phyloP scores from a whole-genome alignment of 2,329 filamentous ascomycete genomes.

The Celoporthe dispersa region DNA sequence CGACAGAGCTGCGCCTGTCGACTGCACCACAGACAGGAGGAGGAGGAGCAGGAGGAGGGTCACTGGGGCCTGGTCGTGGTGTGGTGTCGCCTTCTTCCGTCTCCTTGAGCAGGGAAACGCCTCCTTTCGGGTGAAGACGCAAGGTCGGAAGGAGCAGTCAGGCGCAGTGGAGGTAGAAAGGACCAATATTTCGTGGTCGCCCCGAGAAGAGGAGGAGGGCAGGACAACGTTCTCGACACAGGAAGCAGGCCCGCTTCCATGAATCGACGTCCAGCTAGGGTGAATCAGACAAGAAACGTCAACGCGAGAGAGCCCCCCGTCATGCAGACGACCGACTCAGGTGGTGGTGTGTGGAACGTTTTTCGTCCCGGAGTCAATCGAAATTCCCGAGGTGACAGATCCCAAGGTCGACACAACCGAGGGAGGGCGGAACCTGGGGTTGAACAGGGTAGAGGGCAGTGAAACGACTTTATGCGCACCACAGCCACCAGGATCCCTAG shows the following conservation, averaged over 20 bases:
- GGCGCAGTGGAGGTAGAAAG: background rate
- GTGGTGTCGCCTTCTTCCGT: background rate
- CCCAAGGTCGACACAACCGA: background rate
- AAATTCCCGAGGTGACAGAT: background rate
- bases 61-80: too few relatives aligned
- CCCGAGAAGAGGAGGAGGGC: background rate
- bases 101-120: conserved; percentile 6
- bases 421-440: background rate
- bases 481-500: conserved; percentile 15
- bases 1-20: conserved; percentile 16
- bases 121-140: conserved; percentile 1
- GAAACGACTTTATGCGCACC: conserved; percentile 25
- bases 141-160: conserved; percentile 1
- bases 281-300: background rate
- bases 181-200: background rate
- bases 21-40: background rate
- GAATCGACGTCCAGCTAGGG: conserved; percentile 1
- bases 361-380: background rate
- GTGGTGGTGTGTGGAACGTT: background rate
- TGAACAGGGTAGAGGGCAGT: conserved; percentile 19
- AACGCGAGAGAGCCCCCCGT: background rate
- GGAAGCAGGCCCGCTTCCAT: conserved; percentile 17
- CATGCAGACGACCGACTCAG: background rate
- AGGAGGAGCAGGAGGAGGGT: background rate
- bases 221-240: background rate